Evolutionary conservation across 192 early-diverging fungal species (phyloP).

Genomic region (Endogone sp.): DNA sequence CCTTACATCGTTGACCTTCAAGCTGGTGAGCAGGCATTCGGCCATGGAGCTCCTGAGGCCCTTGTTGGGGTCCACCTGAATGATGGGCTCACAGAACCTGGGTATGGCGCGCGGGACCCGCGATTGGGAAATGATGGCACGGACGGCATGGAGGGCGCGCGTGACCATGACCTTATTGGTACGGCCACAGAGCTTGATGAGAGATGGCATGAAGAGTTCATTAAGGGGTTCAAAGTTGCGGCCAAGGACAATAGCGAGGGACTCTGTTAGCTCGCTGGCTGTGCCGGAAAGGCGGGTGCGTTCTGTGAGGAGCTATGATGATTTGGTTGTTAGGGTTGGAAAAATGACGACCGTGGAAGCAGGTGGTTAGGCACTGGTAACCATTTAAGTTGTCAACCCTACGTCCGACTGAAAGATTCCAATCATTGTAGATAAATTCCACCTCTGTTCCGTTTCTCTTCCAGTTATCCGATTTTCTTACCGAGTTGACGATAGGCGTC

Average conservation of each 20-base stretch:
- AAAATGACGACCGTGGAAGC: too few species aligned
- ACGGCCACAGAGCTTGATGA: constrained; percentile 62
- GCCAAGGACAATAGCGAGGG: constrained; percentile 54
- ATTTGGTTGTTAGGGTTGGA: too few species aligned
- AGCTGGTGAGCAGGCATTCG: constrained; percentile 51
- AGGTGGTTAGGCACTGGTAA: too few species aligned
- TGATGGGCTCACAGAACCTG: constrained; percentile 47
- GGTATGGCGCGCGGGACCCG: constrained; percentile 49
- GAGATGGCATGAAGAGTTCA: constrained; percentile 57
- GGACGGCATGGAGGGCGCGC: constrained; percentile 56
- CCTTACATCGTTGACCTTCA: constrained; percentile 34
- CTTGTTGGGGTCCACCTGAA: constrained; percentile 54
- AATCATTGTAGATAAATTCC: too few species aligned
- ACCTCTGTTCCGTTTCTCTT: too few species aligned
- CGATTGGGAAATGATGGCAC: constrained; percentile 55
- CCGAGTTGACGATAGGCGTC: constrained; percentile 44
- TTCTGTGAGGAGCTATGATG: constrained; percentile 64
- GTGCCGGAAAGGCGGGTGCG: constrained; percentile 71
- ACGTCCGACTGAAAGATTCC: too few species aligned
- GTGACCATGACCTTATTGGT: constrained; percentile 75
- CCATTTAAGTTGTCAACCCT: too few species aligned
- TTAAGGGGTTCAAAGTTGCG: constrained; percentile 54
- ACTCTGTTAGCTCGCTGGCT: constrained; percentile 60
- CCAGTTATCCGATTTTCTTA: too few species aligned
- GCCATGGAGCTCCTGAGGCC: constrained; percentile 53